Evolutionary conservation across 192 early-diverging fungal species (phyloP).

Genomic region (Coemansia sp.): DNA sequence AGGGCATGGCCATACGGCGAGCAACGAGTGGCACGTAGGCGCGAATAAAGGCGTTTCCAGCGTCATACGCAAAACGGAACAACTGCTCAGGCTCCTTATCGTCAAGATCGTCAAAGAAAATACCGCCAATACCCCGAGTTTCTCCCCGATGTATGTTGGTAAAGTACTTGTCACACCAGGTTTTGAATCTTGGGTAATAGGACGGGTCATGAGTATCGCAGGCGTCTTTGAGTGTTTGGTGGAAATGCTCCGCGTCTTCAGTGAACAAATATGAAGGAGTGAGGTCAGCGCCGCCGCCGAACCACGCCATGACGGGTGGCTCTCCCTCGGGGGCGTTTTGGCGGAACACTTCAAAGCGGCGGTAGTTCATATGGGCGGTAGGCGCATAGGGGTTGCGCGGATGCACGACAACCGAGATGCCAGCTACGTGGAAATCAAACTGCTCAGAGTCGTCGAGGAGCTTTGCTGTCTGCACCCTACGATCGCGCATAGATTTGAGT

Average conservation of each 20-base stretch:
- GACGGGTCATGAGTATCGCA: constrained; percentile 83
- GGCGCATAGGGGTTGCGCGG: constrained; percentile 96
- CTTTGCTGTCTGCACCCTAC: constrained; percentile 59
- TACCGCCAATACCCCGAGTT: constrained; percentile 92
- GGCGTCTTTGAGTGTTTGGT: constrained; percentile 84
- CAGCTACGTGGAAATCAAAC: constrained; percentile 83
- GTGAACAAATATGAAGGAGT: constrained; percentile 89
- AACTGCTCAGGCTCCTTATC: constrained; percentile 69
- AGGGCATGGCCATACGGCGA: constrained; percentile 76
- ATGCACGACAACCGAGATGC: constrained; percentile 90
- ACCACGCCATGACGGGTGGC: constrained; percentile 80
- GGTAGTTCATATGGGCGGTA: constrained; percentile 95
- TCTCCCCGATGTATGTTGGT: constrained; percentile 82
- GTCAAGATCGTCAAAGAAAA: constrained; percentile 97
- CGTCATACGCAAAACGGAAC: constrained; percentile 82
- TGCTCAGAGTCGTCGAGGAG: constrained; percentile 61
- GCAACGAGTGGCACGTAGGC: constrained; percentile 90
- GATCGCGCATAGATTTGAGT: constrained; percentile 87
- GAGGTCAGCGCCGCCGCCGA: constrained; percentile 95
- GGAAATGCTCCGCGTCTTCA: constrained; percentile 94
- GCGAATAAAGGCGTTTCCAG: constrained; percentile 74
- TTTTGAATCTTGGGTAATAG: constrained; percentile 90
- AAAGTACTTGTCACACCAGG: constrained; percentile 98
- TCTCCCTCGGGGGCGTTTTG: constrained; percentile 57
- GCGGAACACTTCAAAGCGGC: constrained; percentile 88